Evolutionary conservation across 306 rosid species (phyloP).

Genomic region (Glycine latifolia): DNA sequence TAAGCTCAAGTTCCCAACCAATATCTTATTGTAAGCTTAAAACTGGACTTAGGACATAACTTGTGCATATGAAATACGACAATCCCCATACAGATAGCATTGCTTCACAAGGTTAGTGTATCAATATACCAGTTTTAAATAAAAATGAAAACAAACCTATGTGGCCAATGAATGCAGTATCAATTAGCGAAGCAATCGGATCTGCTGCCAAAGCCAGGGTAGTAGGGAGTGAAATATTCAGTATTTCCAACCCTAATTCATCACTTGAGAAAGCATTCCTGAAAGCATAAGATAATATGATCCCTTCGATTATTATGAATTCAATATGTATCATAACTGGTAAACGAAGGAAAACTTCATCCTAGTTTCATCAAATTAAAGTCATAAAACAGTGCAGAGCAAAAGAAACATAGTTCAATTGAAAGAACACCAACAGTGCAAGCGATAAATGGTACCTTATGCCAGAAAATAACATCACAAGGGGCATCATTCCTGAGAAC

Average conservation of each 20-base stretch:
- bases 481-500: constrained; percentile 19
- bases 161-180: constrained; percentile 60
- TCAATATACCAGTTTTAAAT: background rate
- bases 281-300: constrained; percentile 1
- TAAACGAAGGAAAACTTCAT: constrained; percentile 15
- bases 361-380: constrained; percentile 4
- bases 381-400: background rate
- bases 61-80: constrained; percentile 1
- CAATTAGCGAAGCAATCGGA: constrained; percentile 60
- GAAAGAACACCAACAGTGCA: background rate
- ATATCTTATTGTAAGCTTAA: background rate
- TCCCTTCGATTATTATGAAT: background rate
- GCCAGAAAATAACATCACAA: constrained; percentile 50
- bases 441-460: constrained; percentile 40
- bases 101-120: background rate
- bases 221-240: constrained; percentile 53
- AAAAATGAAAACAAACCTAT: constrained; percentile 47
- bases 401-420: constrained; percentile 6
- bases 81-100: constrained; percentile 34
- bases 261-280: constrained; percentile 49
- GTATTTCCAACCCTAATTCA: constrained; percentile 53
- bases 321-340: background rate
- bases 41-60: constrained; percentile 7
- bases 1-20: background rate
- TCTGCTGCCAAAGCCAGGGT: constrained; percentile 60